Evolutionary conservation across 192 early-diverging fungal species (phyloP), one percentile per base, ranked within the genome.

Genomic region (Rhizoclosmatium sp.): DNA sequence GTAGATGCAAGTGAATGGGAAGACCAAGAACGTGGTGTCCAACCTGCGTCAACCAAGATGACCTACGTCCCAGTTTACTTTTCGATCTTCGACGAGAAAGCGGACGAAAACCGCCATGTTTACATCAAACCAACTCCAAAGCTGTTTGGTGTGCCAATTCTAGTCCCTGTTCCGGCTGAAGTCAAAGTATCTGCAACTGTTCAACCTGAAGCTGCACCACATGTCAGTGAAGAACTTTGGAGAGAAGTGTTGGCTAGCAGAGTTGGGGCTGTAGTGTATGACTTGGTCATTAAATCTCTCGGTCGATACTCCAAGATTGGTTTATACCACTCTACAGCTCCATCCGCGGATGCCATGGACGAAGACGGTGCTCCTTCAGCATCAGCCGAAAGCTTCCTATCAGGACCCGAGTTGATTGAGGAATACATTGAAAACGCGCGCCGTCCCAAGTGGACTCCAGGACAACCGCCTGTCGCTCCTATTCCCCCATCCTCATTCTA

Each of bases 181-280:
- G 12, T 81, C 31, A 47, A 12, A 3, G 40, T 70, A 16, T 31
- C 69, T 39, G 60, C 47, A 19, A 49, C 58, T 9, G 49, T 69
- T 0, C 45, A 59, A 12, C 46, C 58, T 9, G 71, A 75, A 65
- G 4, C 12, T 4, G 79, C 51, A 3, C 5, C 23, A 5, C 40
- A 65, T 23, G 31, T 78, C 3, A 21, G 39, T 39, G 49, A 78
- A 16, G 76, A 42, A 9, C n/a, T 64, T n/a, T 73, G 65, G 67
- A 59, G 47, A n/a, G 59, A 65, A 1, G 47, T 76, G 42, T 54
- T n/a, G 3, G 19, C 40, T 10, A 71, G 41, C n/a, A 54, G 31
- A 62, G n/a, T 76, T 3, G 80, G 80, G 2, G 23, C 41, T 45
- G 44, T 60, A 46, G 48, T 85, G 16, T 85, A 85, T 61, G 79